These are phyloP conservation scores for Bacidia rubella DNA, from an alignment of 495 filamentous ascomycete species.

Conservation along the genomic window DNA sequence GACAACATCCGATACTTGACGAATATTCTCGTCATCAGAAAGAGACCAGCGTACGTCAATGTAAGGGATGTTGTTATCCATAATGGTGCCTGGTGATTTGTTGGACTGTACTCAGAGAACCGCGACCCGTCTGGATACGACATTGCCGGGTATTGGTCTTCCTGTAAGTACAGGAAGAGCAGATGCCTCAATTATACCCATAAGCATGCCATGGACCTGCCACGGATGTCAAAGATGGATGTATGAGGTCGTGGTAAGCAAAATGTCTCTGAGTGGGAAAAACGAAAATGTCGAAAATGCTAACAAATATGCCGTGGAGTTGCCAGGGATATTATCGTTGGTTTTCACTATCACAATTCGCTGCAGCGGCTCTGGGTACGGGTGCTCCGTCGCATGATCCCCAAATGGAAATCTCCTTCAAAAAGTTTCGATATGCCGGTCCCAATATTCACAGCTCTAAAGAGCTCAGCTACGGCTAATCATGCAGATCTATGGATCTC, in stretches of 20 bases:
- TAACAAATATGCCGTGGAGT: not conserved
- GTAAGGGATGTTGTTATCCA: slow-evolving; percentile 5
- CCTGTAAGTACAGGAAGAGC: not conserved
- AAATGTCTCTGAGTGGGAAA: too few relatives aligned
- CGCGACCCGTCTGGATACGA: not conserved
- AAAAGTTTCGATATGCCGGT: too few relatives aligned
- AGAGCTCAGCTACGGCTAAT: too few relatives aligned
- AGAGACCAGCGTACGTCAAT: slow-evolving; percentile 4
- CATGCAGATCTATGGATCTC: not conserved
- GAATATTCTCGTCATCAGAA: not conserved
- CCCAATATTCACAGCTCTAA: too few relatives aligned
- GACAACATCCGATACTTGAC: not conserved
- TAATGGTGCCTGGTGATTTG: slow-evolving; percentile 5
- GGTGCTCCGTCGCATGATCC: not conserved
- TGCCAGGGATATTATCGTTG: too few relatives aligned
- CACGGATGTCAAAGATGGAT: too few relatives aligned
- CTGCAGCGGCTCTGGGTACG: not conserved
- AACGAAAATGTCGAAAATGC: not conserved
- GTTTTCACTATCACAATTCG: too few relatives aligned
- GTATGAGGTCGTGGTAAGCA: too few relatives aligned
- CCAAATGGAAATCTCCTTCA: too few relatives aligned
- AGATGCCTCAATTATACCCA: not conserved
- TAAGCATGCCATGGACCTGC: not conserved
- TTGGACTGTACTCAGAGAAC: slow-evolving; percentile 3
- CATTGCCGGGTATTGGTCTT: not conserved